These are phyloP conservation scores for Bacidia gigantensis DNA, from an alignment of 495 filamentous ascomycete species.

Conservation along the genomic window DNA sequence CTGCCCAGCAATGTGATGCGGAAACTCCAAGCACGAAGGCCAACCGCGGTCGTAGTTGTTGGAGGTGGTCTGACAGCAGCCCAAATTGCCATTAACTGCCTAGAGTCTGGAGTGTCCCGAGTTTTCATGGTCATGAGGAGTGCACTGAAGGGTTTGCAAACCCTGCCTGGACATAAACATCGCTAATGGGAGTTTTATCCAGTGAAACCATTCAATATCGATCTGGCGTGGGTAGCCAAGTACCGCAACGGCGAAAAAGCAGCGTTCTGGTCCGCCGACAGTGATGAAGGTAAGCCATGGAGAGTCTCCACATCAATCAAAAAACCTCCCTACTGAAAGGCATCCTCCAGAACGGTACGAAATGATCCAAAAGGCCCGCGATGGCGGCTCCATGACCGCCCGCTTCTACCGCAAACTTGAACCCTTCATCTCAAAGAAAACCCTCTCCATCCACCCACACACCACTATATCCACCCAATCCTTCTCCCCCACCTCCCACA, in stretches of 20 bases:
- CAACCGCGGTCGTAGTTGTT: conserved; percentile 42
- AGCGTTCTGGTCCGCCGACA: conserved; percentile 47
- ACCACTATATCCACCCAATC: conserved; percentile 31
- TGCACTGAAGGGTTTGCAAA: conserved; percentile 35
- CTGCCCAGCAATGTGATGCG: conserved; percentile 29
- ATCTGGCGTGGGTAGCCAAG: conserved; percentile 51
- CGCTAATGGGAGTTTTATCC: too few species aligned
- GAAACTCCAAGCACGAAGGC: conserved; percentile 32
- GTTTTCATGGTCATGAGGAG: conserved; percentile 47
- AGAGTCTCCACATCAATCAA: not conserved
- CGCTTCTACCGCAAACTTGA: conserved; percentile 37
- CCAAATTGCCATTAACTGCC: conserved; percentile 43
- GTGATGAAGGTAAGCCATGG: conserved; percentile 33
- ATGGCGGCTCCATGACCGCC: conserved; percentile 49
- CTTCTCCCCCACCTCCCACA: conserved; percentile 26
- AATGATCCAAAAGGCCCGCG: conserved; percentile 41
- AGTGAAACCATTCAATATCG: conserved; percentile 51
- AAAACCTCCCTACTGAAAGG: not conserved
- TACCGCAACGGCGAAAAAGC: conserved; percentile 51
- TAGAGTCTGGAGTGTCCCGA: conserved; percentile 37
- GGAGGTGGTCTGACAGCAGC: conserved; percentile 50
- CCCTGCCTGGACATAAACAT: too few species aligned
- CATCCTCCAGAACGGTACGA: conserved; percentile 38
- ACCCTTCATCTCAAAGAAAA: too few species aligned
- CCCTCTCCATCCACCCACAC: conserved; percentile 34